Base-by-base conservation (phyloP, 139 green algal genomes). In the Picocystis salinarum region DNA sequence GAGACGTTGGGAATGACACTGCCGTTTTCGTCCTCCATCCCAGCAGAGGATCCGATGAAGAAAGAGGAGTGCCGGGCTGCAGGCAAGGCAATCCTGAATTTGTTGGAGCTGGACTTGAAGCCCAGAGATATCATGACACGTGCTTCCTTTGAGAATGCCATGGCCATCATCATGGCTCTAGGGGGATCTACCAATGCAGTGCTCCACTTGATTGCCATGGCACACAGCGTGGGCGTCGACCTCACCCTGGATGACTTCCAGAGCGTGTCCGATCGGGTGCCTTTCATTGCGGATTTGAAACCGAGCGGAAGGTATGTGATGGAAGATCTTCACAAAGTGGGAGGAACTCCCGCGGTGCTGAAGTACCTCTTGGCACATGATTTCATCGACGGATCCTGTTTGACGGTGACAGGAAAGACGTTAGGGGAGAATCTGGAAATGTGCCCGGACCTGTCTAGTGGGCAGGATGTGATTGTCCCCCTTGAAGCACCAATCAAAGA, bases 211-310 rank as follows among this genome's bases (percentile, higher is more conserved):
- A 73, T 73, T 27, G 66, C 66, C 34, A 60, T 66, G 48, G 57
- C 57, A 30, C 42, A 44, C 48, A 68, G 72, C 31, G 72, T 61
- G 5, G 80, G 74, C n/a, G 62, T 98, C 12, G 24, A 66, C 0
- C 55, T 95, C 28, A 77, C 52, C 0, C 54, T 98, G 10, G 87
- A 98, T 42, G 87, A 96, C 70, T 96, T 92, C 62, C 87, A 98
- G 70, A 55, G 48, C 15, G 46, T 91, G 26, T 80, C 59, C 18
- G 9, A 45, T 37, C 58, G 61, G 15, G 71, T 80, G 42, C 88
- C 88, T 19, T 91, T 96, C 67, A 77, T 98, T 36, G 82, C 79
- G 13, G 84, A 98, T 68, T 66, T 98, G 31, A 95, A 94, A 65
- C 88, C 88, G 9, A 74, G 45, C 6, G 88, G 88, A 33, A 80